These are phyloP conservation scores for Verticillium nonalfalfae DNA, from an alignment of 2,329 filamentous ascomycete genomes.

Conservation along the genomic window DNA sequence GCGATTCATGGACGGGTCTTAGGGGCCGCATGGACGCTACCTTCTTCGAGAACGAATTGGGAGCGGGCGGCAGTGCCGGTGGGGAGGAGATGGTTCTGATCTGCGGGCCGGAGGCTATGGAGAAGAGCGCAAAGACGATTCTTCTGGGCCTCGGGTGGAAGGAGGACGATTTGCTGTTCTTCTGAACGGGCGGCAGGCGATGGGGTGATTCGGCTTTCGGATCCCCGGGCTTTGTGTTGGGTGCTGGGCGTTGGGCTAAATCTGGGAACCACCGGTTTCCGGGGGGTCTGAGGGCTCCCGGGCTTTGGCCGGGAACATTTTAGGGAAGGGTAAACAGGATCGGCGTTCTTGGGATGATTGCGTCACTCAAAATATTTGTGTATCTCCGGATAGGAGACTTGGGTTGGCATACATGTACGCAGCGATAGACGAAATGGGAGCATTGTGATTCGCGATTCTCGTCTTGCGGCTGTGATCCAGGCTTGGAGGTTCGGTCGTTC, in stretches of 20 bases:
- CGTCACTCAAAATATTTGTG: not conserved
- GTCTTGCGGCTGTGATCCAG: not conserved
- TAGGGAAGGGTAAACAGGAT: not conserved
- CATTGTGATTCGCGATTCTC: not conserved
- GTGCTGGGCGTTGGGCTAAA: not conserved
- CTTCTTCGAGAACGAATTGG: constrained; percentile 55
- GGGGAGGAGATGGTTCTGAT: constrained; percentile 62
- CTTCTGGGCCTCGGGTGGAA: constrained; percentile 58
- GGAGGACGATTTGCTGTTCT: constrained; percentile 69
- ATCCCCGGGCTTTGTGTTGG: not conserved
- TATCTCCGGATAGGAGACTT: not conserved
- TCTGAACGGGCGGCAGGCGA: constrained; percentile 35
- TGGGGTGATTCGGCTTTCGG: not conserved
- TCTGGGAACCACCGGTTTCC: not conserved
- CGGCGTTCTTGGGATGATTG: not conserved
- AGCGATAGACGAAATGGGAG: not conserved
- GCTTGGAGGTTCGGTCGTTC: not conserved
- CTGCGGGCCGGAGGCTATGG: constrained; percentile 72
- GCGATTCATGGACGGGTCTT: constrained; percentile 59
- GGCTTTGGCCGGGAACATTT: not conserved
- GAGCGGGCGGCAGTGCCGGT: constrained; percentile 23
- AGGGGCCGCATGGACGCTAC: constrained; percentile 60
- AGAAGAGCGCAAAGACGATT: constrained; percentile 55
- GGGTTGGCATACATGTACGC: not conserved
- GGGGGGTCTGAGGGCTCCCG: not conserved